These are phyloP conservation scores for Lachancea lanzarotensis DNA, from an alignment of 805 yeast species.

Conservation along the genomic window DNA sequence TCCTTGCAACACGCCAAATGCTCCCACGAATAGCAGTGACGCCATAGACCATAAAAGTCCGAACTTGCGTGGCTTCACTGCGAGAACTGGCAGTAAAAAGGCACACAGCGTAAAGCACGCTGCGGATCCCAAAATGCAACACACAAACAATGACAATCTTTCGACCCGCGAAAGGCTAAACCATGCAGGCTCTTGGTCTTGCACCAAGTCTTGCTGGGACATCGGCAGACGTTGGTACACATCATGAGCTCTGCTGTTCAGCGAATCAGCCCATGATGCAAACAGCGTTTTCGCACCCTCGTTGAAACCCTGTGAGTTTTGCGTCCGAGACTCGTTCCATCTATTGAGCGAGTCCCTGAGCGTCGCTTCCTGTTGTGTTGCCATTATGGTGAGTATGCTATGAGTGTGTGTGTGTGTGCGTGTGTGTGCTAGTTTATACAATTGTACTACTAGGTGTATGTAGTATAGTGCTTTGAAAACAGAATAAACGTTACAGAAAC, in stretches of 20 bases:
- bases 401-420: not conserved
- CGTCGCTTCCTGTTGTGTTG: constrained; percentile 17
- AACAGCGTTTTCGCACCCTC: constrained; percentile 35
- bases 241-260: constrained; percentile 41
- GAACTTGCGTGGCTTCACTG: constrained; percentile 84
- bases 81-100: constrained; percentile 80
- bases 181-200: constrained; percentile 67
- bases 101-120: constrained; percentile 79
- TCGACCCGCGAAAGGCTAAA: constrained; percentile 71
- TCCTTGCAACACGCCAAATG: constrained; percentile 90
- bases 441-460: no score
- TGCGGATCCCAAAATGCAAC: constrained; percentile 69
- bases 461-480: not conserved
- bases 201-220: constrained; percentile 44
- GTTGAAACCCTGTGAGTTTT: constrained; percentile 23
- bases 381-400: not conserved
- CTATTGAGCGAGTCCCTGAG: constrained; percentile 36
- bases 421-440: not conserved
- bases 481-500: no score
- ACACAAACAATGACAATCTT: constrained; percentile 66
- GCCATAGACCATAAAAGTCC: constrained; percentile 91
- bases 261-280: constrained; percentile 35
- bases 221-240: constrained; percentile 63
- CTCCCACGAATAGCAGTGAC: constrained; percentile 72
- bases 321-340: constrained; percentile 33